A percentile compares a stretch with the other conserved stretches of the same genome.
Evolutionary conservation across 306 rosid genomes (phyloP).

Genomic region (Cyamopsis tetragonoloba): DNA sequence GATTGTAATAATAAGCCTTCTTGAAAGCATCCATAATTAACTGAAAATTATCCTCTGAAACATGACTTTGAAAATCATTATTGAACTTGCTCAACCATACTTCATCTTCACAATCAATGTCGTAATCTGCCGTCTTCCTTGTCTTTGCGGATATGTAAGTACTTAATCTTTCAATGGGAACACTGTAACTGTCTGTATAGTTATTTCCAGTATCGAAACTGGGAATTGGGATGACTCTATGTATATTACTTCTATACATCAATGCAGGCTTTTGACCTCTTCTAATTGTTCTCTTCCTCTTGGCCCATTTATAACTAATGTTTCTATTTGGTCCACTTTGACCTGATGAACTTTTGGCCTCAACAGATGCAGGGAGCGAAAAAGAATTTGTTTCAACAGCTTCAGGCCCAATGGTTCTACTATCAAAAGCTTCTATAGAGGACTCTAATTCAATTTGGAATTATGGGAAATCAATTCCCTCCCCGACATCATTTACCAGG

Average conservation of each 20-base stretch:
- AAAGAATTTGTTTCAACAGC: constrained; percentile 15
- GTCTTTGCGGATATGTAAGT: constrained; percentile 49
- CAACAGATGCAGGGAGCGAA: constrained; percentile 25
- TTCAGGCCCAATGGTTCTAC: background rate
- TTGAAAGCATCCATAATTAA: constrained; percentile 64
- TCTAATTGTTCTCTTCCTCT: constrained; percentile 56
- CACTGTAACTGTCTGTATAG: constrained; percentile 30
- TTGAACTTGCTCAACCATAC: constrained; percentile 59
- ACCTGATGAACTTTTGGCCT: constrained; percentile 38
- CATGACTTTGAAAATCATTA: constrained; percentile 30
- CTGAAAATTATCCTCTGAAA: constrained; percentile 61
- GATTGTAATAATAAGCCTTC: constrained; percentile 48
- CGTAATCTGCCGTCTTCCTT: constrained; percentile 55
- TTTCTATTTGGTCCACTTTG: constrained; percentile 40
- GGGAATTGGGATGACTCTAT: constrained; percentile 77
- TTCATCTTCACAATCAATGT: constrained; percentile 86
- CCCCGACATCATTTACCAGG: constrained; percentile 20
- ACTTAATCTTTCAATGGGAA: constrained; percentile 45
- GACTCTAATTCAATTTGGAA: constrained; percentile 8
- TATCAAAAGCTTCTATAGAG: constrained; percentile 8
- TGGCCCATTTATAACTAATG: constrained; percentile 37
- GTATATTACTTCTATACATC: constrained; percentile 33
- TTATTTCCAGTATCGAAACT: constrained; percentile 51
- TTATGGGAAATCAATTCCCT: constrained; percentile 29
- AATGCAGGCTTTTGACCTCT: constrained; percentile 45